Evolutionary conservation across 2,329 filamentous ascomycete genomes (phyloP).

Genomic region (Cladosporium austrohemisphaericum): DNA sequence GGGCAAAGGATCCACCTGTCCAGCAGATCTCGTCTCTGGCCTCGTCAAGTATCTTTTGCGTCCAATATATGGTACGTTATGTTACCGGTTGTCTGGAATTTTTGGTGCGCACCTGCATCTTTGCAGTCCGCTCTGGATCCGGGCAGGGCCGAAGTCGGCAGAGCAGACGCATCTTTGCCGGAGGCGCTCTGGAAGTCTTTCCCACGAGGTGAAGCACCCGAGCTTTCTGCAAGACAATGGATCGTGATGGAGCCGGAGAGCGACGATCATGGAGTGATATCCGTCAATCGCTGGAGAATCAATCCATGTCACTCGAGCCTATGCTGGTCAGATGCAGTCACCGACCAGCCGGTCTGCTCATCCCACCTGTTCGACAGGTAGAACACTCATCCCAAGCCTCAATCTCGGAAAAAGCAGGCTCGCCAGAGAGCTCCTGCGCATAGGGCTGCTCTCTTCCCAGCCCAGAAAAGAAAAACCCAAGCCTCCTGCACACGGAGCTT

Average conservation of each 20-base stretch:
- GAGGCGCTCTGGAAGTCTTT: background rate
- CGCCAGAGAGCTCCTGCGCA: too few species aligned
- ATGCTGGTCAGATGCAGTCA: too few species aligned
- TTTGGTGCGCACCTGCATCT: background rate
- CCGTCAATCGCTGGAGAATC: too few species aligned
- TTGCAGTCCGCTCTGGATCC: constrained; percentile 1
- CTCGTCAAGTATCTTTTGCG: background rate
- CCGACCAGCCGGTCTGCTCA: too few species aligned
- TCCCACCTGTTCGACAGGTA: background rate
- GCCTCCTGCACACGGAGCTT: background rate
- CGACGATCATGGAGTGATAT: too few species aligned
- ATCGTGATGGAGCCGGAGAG: background rate
- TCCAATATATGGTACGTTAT: constrained; percentile 10
- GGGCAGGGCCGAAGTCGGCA: constrained; percentile 5
- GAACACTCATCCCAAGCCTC: background rate
- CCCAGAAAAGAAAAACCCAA: too few species aligned
- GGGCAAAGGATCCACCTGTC: background rate
- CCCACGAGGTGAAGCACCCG: background rate
- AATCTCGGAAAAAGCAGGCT: background rate
- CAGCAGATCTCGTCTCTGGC: constrained; percentile 5
- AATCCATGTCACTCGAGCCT: too few species aligned
- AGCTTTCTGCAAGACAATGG: background rate
- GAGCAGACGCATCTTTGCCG: background rate
- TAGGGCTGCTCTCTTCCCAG: too few species aligned
- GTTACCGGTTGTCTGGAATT: background rate